phyloP scores from a whole-genome alignment of 345 rosid species.

The Bruguiera parviflora region DNA sequence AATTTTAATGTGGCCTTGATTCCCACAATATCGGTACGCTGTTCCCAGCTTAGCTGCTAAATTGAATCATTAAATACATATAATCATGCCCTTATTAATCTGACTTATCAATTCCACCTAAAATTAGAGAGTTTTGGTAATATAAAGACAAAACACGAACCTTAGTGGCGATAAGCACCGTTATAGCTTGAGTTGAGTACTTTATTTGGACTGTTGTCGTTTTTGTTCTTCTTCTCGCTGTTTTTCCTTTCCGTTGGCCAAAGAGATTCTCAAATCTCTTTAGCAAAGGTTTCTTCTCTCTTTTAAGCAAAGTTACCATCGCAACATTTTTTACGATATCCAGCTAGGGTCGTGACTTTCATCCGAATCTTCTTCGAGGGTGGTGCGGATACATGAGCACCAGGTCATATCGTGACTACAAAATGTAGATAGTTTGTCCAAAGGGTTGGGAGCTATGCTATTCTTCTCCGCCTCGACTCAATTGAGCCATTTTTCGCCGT shows the following conservation, averaged over 20 bases:
- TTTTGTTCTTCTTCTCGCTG: background rate
- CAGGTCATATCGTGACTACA: background rate
- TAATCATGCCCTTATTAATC: too few species aligned
- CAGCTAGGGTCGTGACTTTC: slow-evolving; percentile 13
- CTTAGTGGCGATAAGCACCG: slow-evolving; percentile 16
- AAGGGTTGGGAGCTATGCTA: too few species aligned
- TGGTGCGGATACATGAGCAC: slow-evolving; percentile 23
- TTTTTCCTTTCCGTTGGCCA: too few species aligned
- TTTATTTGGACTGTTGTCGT: slow-evolving; percentile 11
- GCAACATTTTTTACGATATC: slow-evolving; percentile 5
- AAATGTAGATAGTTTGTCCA: too few species aligned
- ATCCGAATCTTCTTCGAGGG: slow-evolving; percentile 37
- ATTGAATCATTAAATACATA: too few species aligned
- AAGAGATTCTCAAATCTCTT: background rate
- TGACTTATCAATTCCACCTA: too few species aligned
- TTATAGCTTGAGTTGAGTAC: slow-evolving; percentile 9
- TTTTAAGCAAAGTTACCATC: slow-evolving; percentile 2
- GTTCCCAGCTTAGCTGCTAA: too few species aligned
- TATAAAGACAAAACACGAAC: slow-evolving; percentile 9
- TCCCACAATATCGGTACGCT: too few species aligned
- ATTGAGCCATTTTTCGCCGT: too few species aligned
- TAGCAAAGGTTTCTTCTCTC: background rate
- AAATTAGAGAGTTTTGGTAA: background rate
- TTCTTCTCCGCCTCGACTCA: too few species aligned
- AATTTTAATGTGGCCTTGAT: too few species aligned